These are phyloP conservation scores for Syzygium syzygioides DNA, from an alignment of 441 rosid genomes.

Conservation along the genomic window DNA sequence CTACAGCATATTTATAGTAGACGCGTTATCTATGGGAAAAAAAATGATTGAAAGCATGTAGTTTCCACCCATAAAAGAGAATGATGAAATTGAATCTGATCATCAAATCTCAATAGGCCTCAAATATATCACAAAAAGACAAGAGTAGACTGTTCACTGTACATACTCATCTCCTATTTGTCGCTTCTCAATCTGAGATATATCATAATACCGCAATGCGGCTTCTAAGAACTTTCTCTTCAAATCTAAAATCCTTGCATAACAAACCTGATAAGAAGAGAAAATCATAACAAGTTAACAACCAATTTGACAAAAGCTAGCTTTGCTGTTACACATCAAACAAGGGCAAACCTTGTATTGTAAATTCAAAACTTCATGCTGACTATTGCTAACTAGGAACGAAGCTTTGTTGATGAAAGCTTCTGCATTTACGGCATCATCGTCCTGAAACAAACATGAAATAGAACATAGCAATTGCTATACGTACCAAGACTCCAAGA, in stretches of 20 bases:
- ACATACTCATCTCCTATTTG: constrained; percentile 95
- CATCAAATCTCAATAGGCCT: background rate
- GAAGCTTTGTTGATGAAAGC: constrained; percentile 97
- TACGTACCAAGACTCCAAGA: background rate
- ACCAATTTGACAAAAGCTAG: background rate
- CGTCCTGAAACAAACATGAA: constrained; percentile 49
- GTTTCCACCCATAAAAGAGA: background rate
- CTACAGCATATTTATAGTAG: background rate
- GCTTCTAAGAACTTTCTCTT: constrained; percentile 98
- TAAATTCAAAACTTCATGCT: constrained; percentile 84
- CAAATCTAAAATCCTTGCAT: constrained; percentile 97
- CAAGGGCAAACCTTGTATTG: constrained; percentile 70
- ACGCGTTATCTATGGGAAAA: background rate
- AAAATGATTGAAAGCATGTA: background rate
- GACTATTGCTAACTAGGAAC: constrained; percentile 94
- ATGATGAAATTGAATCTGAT: background rate
- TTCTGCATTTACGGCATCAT: constrained; percentile 97
- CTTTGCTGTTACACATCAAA: background rate
- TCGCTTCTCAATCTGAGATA: constrained; percentile 96
- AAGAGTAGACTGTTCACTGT: background rate
- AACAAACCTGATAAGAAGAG: constrained; percentile 56
- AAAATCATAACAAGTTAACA: background rate
- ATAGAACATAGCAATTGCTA: background rate
- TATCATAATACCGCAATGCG: constrained; percentile 89
- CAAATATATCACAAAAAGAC: background rate